phyloP scores from a whole-genome alignment of 495 filamentous ascomycete genomes.

The Xylaria nigripes region DNA sequence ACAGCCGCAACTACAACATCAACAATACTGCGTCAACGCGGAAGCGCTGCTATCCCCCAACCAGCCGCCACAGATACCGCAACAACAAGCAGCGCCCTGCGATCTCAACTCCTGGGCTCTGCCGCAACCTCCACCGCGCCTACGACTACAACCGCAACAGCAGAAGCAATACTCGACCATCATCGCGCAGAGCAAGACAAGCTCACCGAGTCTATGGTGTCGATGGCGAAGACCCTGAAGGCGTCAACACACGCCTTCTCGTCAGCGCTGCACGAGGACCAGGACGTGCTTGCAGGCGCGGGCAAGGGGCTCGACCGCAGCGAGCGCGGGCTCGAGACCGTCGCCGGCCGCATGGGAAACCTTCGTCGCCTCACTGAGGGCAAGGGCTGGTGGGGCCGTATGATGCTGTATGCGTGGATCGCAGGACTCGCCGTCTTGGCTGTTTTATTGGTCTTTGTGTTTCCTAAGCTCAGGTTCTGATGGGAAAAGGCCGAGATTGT shows the following conservation, averaged over 20 bases:
- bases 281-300: slow-evolving; percentile 58
- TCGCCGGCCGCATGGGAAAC: slow-evolving; percentile 64
- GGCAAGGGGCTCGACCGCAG: slow-evolving; percentile 69
- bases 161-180: slow-evolving; percentile 62
- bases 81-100: slow-evolving; percentile 19
- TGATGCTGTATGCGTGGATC: slow-evolving; percentile 79
- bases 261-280: slow-evolving; percentile 61
- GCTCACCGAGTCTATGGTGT: slow-evolving; percentile 71
- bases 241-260: slow-evolving; percentile 62
- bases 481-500: too few relatives aligned
- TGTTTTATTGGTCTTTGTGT: slow-evolving; percentile 66
- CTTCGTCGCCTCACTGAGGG: slow-evolving; percentile 72
- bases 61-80: slow-evolving; percentile 13
- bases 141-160: slow-evolving; percentile 28
- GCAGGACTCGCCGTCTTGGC: slow-evolving; percentile 67
- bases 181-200: slow-evolving; percentile 74
- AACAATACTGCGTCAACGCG: slow-evolving; percentile 20
- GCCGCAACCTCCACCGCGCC: slow-evolving; percentile 13
- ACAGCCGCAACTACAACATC: slow-evolving; percentile 13
- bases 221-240: slow-evolving; percentile 72
- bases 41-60: slow-evolving; percentile 14
- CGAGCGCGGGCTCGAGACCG: slow-evolving; percentile 61
- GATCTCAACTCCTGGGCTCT: slow-evolving; percentile 32
- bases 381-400: slow-evolving; percentile 75
- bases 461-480: slow-evolving; percentile 81